Percentiles rank a stretch among this genome's conserved stretches.
Conservation (phyloP, 1,139 yeast genomes). For the Blastobotrys niveus region DNA sequence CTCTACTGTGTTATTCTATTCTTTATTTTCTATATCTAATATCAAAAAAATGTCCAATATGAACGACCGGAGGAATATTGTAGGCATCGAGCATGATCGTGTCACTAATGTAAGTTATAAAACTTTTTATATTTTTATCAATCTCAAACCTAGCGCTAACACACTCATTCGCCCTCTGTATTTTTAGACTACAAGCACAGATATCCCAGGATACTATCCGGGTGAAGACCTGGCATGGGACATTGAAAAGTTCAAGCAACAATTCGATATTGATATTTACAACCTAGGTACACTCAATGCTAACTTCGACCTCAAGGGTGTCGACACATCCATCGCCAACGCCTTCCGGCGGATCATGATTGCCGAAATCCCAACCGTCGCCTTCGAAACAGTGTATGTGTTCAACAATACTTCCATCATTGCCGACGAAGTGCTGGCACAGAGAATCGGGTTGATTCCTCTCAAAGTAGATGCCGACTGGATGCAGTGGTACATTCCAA, state of each 20-base stretch:
- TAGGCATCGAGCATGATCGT: slow-evolving; percentile 84
- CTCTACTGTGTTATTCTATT: no score
- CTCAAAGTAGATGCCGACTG: slow-evolving; percentile 85
- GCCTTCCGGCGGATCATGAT: slow-evolving; percentile 97
- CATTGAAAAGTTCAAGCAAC: slow-evolving; percentile 65
- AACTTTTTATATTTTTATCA: no score
- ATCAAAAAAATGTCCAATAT: not conserved
- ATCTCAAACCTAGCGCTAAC: not conserved
- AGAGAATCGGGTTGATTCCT: slow-evolving; percentile 88
- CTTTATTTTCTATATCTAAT: no score
- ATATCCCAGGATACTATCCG: slow-evolving; percentile 76
- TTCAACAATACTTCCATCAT: slow-evolving; percentile 93
- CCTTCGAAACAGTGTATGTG: slow-evolving; percentile 84
- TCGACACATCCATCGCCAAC: slow-evolving; percentile 90
- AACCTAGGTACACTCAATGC: slow-evolving; percentile 60
- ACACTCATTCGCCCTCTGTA: no score
- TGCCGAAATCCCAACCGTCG: slow-evolving; percentile 93
- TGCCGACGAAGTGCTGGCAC: slow-evolving; percentile 95
- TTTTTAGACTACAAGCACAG: slow-evolving; percentile 67
- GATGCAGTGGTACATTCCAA: slow-evolving; percentile 53
- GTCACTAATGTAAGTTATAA: slow-evolving; percentile 58
- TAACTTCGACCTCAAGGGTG: slow-evolving; percentile 77
- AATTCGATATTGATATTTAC: slow-evolving; percentile 65
- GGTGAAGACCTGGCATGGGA: slow-evolving; percentile 75
- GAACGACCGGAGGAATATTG: slow-evolving; percentile 45